Percentiles rank a stretch among this genome's conserved stretches.
phyloP scores from a whole-genome alignment of 2,329 filamentous ascomycete genomes.

The Clarireedia homoeocarpa region DNA sequence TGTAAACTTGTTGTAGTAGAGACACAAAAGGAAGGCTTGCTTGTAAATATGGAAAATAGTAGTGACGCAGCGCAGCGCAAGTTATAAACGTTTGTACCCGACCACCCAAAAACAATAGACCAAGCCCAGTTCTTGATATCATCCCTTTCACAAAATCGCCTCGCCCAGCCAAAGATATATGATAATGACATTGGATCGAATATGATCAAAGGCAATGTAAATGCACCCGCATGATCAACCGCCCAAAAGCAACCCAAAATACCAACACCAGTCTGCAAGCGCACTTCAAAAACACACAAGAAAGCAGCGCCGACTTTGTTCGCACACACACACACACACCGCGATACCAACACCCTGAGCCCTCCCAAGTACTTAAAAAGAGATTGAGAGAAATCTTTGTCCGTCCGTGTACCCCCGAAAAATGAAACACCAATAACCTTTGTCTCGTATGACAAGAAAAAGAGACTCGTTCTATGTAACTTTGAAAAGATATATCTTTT shows the following conservation, averaged over 20 bases:
- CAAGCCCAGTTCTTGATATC: conserved; percentile 10
- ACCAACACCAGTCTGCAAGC: conserved; percentile 9
- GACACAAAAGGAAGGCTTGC: not conserved
- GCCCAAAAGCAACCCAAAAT: conserved; percentile 19
- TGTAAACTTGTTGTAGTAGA: not conserved
- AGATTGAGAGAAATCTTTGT: conserved; percentile 27
- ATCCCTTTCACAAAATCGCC: conserved; percentile 10
- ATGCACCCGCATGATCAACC: conserved; percentile 25
- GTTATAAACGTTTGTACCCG: conserved; percentile 7
- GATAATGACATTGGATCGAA: conserved; percentile 11
- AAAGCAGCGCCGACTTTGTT: conserved; percentile 21
- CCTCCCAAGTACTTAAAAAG: conserved; percentile 15
- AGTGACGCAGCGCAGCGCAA: not conserved
- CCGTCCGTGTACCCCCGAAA: conserved; percentile 20
- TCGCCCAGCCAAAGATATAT: conserved; percentile 9
- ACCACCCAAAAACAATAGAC: not conserved
- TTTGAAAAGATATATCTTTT: conserved; percentile 25
- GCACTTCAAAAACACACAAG: conserved; percentile 23
- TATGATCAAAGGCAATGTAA: conserved; percentile 15
- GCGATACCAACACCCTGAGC: conserved; percentile 21
- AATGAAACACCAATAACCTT: conserved; percentile 23
- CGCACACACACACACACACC: conserved; percentile 8
- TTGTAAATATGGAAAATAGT: not conserved
- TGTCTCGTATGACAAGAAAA: conserved; percentile 21
- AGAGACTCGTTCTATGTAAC: conserved; percentile 30